Percentiles rank a stretch among this genome's conserved stretches.
These are phyloP conservation scores for Parathielavia appendiculata DNA, from an alignment of 495 filamentous ascomycete species.

Conservation along the genomic window DNA sequence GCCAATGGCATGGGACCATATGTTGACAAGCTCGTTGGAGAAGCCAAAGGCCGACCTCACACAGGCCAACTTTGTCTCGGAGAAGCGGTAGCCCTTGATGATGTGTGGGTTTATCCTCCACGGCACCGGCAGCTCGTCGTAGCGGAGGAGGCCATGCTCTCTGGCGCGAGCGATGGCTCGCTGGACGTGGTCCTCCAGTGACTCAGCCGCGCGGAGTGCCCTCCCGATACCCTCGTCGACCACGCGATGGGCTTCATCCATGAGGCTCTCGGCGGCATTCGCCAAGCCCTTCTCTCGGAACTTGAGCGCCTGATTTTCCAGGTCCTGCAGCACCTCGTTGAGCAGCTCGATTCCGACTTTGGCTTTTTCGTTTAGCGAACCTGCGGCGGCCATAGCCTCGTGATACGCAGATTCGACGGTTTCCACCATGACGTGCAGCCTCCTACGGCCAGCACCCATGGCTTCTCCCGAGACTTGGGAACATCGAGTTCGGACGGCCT, in stretches of 20 bases:
- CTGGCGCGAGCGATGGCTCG: conserved; percentile 70
- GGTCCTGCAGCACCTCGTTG: conserved; percentile 73
- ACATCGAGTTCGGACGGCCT: conserved; percentile 82
- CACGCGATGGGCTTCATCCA: conserved; percentile 63
- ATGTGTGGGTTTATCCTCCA: conserved; percentile 98
- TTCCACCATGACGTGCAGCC: conserved; percentile 85
- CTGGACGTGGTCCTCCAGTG: conserved; percentile 73
- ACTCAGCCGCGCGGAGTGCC: conserved; percentile 70
- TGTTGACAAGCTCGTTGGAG: conserved; percentile 94
- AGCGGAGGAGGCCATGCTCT: conserved; percentile 77
- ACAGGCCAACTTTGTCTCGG: conserved; percentile 79
- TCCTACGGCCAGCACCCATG: conserved; percentile 77
- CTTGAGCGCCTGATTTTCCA: conserved; percentile 73
- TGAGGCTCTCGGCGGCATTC: conserved; percentile 64
- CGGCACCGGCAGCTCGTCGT: conserved; percentile 83
- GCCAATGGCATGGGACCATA: conserved; percentile 92
- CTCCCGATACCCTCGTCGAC: conserved; percentile 81
- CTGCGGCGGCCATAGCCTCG: conserved; percentile 77
- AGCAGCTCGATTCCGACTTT: conserved; percentile 80
- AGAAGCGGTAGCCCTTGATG: conserved; percentile 84
- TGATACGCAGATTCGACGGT: conserved; percentile 89
- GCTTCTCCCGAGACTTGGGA: conserved; percentile 86
- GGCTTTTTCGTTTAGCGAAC: conserved; percentile 85
- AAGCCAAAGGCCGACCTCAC: conserved; percentile 73
- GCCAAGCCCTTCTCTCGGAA: conserved; percentile 54